Base-by-base conservation (phyloP, 352 stramenopile genomes). In the Elongisporangium anandrum region DNA sequence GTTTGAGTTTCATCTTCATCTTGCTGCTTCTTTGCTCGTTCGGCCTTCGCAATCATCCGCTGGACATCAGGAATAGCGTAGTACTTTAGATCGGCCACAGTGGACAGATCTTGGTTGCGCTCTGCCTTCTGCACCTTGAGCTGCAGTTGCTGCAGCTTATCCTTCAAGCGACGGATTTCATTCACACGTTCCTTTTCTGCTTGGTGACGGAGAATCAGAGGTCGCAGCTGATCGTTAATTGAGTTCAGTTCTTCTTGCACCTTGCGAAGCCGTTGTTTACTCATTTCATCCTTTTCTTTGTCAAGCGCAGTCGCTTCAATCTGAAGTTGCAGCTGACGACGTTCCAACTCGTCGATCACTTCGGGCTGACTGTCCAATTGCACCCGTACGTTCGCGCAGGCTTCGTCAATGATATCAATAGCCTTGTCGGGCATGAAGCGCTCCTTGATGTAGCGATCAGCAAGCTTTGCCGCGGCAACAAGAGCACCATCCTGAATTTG, bases 321-420 rank as follows among this genome's bases (percentile, higher is more conserved):
- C 70, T 99, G 88, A 0, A 99, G 79, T 69, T 98, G 88, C n/a
- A 98, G 69, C 52, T 98, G 88, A 20, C 92, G 87, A 21, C 96
- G 77, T 60, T 99, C 94, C 13, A 99, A 69, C 56, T 97, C 81
- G 68, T 99, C 96, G 63, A 99, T 98, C 50, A 96, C 84, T 69
- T 99, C 96, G 0, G 97, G 97, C 51, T 98, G 87, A 50, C 75
- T 95, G 61, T 99, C 96, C 16, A 99, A 72, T 60, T 98, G 89
- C 0, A 99, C 91, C 38, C 94, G 87, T 16, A 97, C 78, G 50
- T 90, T 94, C 5, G 87, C 72, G 66, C 84, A 79, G 29, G 95
- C 97, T 85, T 99, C 98, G 81, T 96, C 97, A 59, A 98, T 91
- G 48, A 97, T 85, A 59, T 98, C 94, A 54, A 98, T 98, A 1